Evolutionary conservation across 257 asterid species (phyloP).

Genomic region (Echites panduratus): DNA sequence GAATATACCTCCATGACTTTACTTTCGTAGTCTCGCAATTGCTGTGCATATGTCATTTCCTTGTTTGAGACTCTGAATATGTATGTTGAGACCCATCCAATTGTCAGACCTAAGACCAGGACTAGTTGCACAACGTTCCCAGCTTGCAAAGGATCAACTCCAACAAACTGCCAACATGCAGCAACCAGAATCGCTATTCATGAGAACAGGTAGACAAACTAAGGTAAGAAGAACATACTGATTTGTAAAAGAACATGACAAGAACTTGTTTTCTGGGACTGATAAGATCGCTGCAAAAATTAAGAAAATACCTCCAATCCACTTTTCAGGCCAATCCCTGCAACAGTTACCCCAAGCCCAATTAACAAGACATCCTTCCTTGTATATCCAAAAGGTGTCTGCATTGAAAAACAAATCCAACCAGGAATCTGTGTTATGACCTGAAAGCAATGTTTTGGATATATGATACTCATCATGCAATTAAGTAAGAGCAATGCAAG

Average conservation of each 20-base stretch:
- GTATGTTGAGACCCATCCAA: slow-evolving; percentile 95
- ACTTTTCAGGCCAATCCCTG: slow-evolving; percentile 63
- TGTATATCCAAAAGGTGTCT: slow-evolving; percentile 83
- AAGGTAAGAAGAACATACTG: neutral
- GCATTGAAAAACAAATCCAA: slow-evolving; percentile 25
- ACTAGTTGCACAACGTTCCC: slow-evolving; percentile 94
- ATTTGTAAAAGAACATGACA: neutral
- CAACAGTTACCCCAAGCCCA: slow-evolving; percentile 67
- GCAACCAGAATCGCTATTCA: slow-evolving; percentile 4
- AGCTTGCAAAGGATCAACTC: slow-evolving; percentile 85
- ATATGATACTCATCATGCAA: slow-evolving; percentile 1
- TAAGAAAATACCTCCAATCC: slow-evolving; percentile 72
- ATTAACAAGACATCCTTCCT: slow-evolving; percentile 92
- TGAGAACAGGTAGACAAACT: neutral
- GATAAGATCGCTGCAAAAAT: neutral
- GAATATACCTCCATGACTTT: slow-evolving; percentile 86
- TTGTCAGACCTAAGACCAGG: slow-evolving; percentile 77
- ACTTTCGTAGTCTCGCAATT: slow-evolving; percentile 80
- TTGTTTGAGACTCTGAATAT: slow-evolving; percentile 91
- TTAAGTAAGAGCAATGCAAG: neutral
- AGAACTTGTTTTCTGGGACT: neutral
- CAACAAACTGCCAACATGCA: slow-evolving; percentile 55
- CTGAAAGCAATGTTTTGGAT: neutral
- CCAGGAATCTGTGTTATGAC: neutral
- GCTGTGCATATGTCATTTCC: slow-evolving; percentile 96